These are phyloP conservation scores for Gryganskiella cystojenkinii DNA, from an alignment of 192 early-diverging fungal genomes.

Conservation along the genomic window DNA sequence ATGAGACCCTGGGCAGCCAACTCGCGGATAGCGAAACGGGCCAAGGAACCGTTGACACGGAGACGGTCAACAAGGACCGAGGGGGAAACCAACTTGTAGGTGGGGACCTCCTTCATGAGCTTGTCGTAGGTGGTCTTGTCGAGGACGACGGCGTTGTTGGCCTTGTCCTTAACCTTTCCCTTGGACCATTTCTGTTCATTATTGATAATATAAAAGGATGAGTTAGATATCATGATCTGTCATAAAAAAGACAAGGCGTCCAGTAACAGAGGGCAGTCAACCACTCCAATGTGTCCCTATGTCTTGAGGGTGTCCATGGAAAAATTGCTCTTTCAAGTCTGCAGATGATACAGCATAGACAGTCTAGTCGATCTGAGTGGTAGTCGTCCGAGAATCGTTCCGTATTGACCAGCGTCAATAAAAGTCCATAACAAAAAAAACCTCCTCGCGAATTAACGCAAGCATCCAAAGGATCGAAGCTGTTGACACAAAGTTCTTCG, in stretches of 20 bases:
- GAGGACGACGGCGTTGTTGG: conserved; percentile 98
- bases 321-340: too few species aligned
- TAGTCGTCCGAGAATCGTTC: too few species aligned
- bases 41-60: conserved; percentile 95
- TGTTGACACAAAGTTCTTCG: too few species aligned
- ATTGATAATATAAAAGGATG: not conserved
- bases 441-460: too few species aligned
- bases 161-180: conserved; percentile 99
- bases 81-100: conserved; percentile 98
- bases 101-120: conserved; percentile 98
- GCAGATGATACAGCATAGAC: too few species aligned
- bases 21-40: conserved; percentile 65
- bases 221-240: not conserved
- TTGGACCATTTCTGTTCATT: conserved; percentile 97
- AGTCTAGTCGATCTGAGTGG: too few species aligned
- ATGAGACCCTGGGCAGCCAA: conserved; percentile 78
- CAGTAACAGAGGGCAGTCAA: too few species aligned
- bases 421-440: too few species aligned
- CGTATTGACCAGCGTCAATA: too few species aligned
- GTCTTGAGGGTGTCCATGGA: too few species aligned
- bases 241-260: not conserved
- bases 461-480: too few species aligned
- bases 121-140: conserved; percentile 96
- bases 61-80: conserved; percentile 98
- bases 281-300: too few species aligned